Evolutionary conservation across 2,329 filamentous ascomycete genomes (phyloP).

Genomic region (Rhynchosporium graminicola): DNA sequence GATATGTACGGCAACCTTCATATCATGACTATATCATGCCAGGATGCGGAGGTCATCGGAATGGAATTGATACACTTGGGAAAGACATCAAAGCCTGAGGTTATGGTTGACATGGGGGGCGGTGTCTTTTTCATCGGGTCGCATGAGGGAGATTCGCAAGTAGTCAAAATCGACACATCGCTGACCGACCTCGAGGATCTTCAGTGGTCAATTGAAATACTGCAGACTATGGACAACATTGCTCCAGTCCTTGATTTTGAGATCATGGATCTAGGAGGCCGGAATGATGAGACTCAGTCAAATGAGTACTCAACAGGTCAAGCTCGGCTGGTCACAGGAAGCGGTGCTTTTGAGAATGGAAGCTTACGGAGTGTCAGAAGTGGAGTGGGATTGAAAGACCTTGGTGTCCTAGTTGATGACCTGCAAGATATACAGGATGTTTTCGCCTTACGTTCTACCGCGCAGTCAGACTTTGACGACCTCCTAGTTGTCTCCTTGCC

Average conservation of each 20-base stretch:
- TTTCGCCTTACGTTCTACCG: slow-evolving; percentile 64
- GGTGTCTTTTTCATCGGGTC: slow-evolving; percentile 83
- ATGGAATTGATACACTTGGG: slow-evolving; percentile 70
- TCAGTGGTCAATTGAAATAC: slow-evolving; percentile 57
- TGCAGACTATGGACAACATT: slow-evolving; percentile 81
- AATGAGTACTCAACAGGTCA: slow-evolving; percentile 96
- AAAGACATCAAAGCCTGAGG: slow-evolving; percentile 72
- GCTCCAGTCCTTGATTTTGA: slow-evolving; percentile 91
- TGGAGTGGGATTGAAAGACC: slow-evolving; percentile 87
- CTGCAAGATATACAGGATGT: slow-evolving; percentile 73
- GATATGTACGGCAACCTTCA: slow-evolving; percentile 89
- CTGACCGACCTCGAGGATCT: slow-evolving; percentile 45
- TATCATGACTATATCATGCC: slow-evolving; percentile 75
- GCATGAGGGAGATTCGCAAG: slow-evolving; percentile 88
- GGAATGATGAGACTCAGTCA: slow-evolving; percentile 73
- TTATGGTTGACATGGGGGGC: slow-evolving; percentile 74
- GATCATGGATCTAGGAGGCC: slow-evolving; percentile 92
- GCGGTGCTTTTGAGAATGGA: slow-evolving; percentile 86
- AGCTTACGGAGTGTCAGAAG: slow-evolving; percentile 88
- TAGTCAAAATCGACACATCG: slow-evolving; percentile 58
- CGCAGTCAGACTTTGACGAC: slow-evolving; percentile 56
- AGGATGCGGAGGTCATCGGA: slow-evolving; percentile 65
- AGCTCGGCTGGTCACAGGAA: slow-evolving; percentile 88
- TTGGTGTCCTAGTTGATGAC: slow-evolving; percentile 79
- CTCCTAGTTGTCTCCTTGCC: slow-evolving; percentile 79